These are phyloP conservation scores for Antrodiella citrinella DNA, from an alignment of 768 basidiomycete genomes.

Conservation along the genomic window DNA sequence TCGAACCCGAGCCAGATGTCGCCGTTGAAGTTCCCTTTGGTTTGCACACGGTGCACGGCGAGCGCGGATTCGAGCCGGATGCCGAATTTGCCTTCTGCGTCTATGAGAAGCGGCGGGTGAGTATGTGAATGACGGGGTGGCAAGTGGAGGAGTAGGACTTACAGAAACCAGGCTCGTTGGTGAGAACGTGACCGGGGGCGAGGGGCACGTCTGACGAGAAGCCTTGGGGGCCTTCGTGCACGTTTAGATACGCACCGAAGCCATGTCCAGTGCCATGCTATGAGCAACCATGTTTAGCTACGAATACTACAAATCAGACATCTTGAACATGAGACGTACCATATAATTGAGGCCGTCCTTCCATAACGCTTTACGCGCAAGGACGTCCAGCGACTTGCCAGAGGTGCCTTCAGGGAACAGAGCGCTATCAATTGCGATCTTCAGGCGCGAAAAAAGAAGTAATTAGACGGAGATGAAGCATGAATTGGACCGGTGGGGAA, in stretches of 20 bases:
- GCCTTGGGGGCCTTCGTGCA: conserved; percentile 79
- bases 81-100: conserved; percentile 64
- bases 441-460: conserved; percentile 16
- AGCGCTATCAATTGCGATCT: conserved; percentile 88
- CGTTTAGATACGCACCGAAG: conserved; percentile 78
- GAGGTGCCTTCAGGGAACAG: conserved; percentile 89
- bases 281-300: too few species aligned
- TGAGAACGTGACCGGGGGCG: conserved; percentile 81
- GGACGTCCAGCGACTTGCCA: conserved; percentile 75
- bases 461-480: conserved; percentile 1
- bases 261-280: conserved; percentile 92
- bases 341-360: conserved; percentile 77
- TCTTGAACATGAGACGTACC: conserved; percentile 31
- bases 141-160: conserved; percentile 31
- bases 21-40: conserved; percentile 33
- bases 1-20: conserved; percentile 86
- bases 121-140: not conserved
- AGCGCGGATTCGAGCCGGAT: conserved; percentile 89
- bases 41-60: conserved; percentile 54
- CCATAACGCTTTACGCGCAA: conserved; percentile 87
- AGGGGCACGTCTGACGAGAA: conserved; percentile 67
- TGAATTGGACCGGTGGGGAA: not conserved
- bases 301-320: too few species aligned
- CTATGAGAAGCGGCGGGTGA: not conserved
- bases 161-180: conserved; percentile 95